Conservation (phyloP, 176 grass and related monocot genomes). For the Oryza meyeriana region DNA sequence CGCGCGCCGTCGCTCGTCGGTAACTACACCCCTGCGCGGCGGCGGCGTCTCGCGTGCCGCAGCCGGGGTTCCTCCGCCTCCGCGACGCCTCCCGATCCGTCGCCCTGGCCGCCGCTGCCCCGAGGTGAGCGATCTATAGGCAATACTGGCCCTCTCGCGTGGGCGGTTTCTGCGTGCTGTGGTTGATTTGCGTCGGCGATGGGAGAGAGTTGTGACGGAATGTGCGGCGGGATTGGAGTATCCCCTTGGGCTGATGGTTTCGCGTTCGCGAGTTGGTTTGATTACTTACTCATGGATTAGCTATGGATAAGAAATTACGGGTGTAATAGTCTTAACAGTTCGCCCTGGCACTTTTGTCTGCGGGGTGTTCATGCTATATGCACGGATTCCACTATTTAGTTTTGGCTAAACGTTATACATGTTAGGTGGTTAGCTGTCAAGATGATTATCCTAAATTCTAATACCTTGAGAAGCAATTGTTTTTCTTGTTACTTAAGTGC, state of each 20-base stretch:
- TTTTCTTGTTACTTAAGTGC: background rate
- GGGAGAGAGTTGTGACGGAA: background rate
- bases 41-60: background rate
- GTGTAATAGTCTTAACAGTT: background rate
- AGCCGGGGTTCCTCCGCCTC: background rate
- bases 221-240: background rate
- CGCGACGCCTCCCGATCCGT: background rate
- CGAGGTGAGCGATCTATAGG: conserved; percentile 24
- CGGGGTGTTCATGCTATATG: background rate
- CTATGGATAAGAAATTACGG: background rate
- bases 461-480: background rate
- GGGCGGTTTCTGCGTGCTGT: too few relatives aligned
- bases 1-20: background rate
- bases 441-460: background rate
- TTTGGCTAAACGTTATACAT: background rate
- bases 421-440: background rate
- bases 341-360: background rate
- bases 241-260: background rate
- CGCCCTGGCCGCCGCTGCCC: background rate
- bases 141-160: too few relatives aligned
- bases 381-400: background rate
- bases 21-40: background rate
- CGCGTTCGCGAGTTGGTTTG: background rate
- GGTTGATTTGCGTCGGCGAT: background rate
- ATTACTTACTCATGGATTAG: background rate